Evolutionary conservation across 2,329 filamentous ascomycete genomes (phyloP).

Genomic region (Fusarium nematophilum): DNA sequence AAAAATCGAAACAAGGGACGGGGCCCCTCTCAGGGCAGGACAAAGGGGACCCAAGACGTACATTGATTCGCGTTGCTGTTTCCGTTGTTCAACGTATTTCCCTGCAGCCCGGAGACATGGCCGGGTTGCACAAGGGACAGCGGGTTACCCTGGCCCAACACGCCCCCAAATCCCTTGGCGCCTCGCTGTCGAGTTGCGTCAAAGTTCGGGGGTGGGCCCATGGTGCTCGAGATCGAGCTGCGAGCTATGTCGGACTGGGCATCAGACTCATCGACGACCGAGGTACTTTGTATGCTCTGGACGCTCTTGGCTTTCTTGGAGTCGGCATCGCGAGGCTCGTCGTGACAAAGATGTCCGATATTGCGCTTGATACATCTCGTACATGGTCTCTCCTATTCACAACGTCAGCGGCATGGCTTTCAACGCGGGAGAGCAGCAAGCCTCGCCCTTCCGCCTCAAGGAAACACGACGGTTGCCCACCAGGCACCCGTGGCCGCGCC

Average conservation of each 20-base stretch:
- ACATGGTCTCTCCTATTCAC: slow-evolving; percentile 86
- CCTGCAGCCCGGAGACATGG: slow-evolving; percentile 74
- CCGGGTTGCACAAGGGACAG: slow-evolving; percentile 79
- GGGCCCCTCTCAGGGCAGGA: slow-evolving; percentile 33
- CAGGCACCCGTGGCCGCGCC: slow-evolving; percentile 14
- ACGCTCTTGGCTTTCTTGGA: slow-evolving; percentile 80
- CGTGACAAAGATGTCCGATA: slow-evolving; percentile 97
- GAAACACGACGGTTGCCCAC: slow-evolving; percentile 23
- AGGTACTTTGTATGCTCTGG: slow-evolving; percentile 56
- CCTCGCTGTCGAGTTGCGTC: slow-evolving; percentile 50
- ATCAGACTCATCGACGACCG: slow-evolving; percentile 71
- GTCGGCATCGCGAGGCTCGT: slow-evolving; percentile 89
- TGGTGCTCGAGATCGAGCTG: slow-evolving; percentile 67
- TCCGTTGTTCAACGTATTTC: slow-evolving; percentile 64
- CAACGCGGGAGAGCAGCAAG: slow-evolving; percentile 22
- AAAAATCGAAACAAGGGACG: slow-evolving; percentile 39
- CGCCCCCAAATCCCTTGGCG: slow-evolving; percentile 57
- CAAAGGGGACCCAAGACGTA: slow-evolving; percentile 62
- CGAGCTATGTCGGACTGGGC: slow-evolving; percentile 61
- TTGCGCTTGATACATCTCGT: slow-evolving; percentile 98
- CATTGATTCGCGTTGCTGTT: slow-evolving; percentile 76
- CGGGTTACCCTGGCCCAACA: slow-evolving; percentile 62
- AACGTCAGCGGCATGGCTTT: slow-evolving; percentile 42
- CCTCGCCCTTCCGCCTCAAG: slow-evolving; percentile 13
- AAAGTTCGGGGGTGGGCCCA: slow-evolving; percentile 63